Conservation (phyloP, 805 yeast genomes). For the Metschnikowia henanensis region DNA sequence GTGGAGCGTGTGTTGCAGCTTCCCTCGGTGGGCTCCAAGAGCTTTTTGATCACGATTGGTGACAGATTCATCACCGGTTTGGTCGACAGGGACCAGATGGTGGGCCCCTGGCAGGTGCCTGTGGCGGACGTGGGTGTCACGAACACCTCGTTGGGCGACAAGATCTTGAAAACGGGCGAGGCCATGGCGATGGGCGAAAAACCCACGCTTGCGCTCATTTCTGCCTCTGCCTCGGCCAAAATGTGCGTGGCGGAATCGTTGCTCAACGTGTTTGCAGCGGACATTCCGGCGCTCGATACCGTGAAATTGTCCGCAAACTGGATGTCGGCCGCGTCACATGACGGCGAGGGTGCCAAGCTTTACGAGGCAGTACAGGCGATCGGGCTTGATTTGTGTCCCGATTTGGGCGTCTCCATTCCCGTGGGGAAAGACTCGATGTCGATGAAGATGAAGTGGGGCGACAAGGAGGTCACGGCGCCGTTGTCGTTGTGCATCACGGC, state of each 20-base stretch:
- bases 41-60: conserved; percentile 93
- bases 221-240: conserved; percentile 89
- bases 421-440: conserved; percentile 99
- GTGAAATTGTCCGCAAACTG: conserved; percentile 95
- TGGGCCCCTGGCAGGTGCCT: conserved; percentile 99
- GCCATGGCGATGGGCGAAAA: conserved; percentile 97
- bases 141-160: conserved; percentile 81
- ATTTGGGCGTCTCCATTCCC: conserved; percentile 86
- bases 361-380: conserved; percentile 98
- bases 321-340: conserved; percentile 97
- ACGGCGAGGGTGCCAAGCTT: conserved; percentile 92
- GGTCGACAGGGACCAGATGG: conserved; percentile 97
- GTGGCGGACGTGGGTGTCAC: conserved; percentile 99
- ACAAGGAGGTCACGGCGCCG: conserved; percentile 94
- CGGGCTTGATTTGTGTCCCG: conserved; percentile 93
- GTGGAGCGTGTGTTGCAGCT: conserved; percentile 78
- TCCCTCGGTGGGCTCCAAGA: conserved; percentile 95
- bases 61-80: conserved; percentile 97
- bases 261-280: conserved; percentile 86
- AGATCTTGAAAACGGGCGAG: conserved; percentile 80
- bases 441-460: conserved; percentile 97
- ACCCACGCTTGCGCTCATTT: conserved; percentile 85
- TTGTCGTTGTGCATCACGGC: conserved; percentile 89
- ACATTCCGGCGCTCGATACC: conserved; percentile 68
- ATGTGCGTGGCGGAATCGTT: conserved; percentile 95